Evolutionary conservation across 2,329 filamentous ascomycete species (phyloP).

Genomic region (Cryphonectria nitschkei): DNA sequence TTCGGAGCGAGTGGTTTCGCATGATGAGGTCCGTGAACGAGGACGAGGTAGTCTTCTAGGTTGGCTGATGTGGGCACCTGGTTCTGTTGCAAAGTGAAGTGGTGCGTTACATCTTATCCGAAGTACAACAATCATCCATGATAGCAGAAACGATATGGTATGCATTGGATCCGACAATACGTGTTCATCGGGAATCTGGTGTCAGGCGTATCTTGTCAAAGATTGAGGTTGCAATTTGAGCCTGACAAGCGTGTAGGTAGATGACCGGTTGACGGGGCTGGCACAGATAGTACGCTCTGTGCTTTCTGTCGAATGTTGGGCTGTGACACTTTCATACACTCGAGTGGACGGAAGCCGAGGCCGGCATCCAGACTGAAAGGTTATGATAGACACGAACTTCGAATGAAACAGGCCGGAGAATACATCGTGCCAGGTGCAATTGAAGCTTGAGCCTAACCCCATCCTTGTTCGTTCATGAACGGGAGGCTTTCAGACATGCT

Average conservation of each 20-base stretch:
- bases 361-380: background rate
- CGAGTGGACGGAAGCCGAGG: background rate
- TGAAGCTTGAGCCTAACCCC: background rate
- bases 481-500: background rate
- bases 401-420: background rate
- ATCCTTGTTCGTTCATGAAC: background rate
- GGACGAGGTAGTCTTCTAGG: background rate
- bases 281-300: background rate
- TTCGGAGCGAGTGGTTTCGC: background rate
- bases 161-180: too few relatives aligned
- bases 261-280: too few relatives aligned
- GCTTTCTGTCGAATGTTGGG: background rate
- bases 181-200: too few relatives aligned
- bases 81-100: background rate
- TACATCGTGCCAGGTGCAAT: background rate
- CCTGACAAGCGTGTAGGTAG: background rate
- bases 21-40: background rate
- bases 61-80: slow-evolving; percentile 3
- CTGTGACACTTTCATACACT: background rate
- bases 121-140: background rate
- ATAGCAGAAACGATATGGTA: background rate
- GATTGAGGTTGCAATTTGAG: too few relatives aligned
- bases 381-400: background rate
- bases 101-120: background rate
- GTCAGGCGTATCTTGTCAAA: background rate